Conservation (phyloP, 2,329 filamentous ascomycete genomes). For the Pyrenophora tritici-repentis region DNA sequence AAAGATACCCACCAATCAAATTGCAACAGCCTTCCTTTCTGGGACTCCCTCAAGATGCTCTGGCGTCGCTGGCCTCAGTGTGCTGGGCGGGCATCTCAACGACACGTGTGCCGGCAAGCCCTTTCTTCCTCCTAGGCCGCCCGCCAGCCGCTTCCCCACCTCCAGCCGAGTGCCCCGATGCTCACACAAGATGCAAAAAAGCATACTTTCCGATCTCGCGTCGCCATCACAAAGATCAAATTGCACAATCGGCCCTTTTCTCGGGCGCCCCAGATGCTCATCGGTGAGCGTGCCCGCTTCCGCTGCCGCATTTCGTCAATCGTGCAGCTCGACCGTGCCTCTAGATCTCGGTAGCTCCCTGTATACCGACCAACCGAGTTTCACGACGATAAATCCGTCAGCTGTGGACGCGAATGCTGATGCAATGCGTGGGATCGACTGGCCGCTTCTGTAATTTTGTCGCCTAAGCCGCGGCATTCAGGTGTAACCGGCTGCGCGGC, state of each 20-base stretch:
- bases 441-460: constrained; percentile 4
- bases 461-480: background rate
- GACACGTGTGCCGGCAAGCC: background rate
- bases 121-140: background rate
- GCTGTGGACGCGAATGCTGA: background rate
- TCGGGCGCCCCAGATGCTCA: constrained; percentile 6
- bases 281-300: constrained; percentile 16
- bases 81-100: constrained; percentile 7
- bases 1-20: background rate
- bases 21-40: background rate
- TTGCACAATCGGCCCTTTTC: constrained; percentile 6
- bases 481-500: no score
- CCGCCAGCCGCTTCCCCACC: constrained; percentile 13
- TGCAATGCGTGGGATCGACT: constrained; percentile 3
- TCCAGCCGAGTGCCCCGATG: constrained; percentile 5
- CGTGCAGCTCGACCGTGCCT: constrained; percentile 9
- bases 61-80: background rate
- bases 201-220: constrained; percentile 9
- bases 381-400: constrained; percentile 6
- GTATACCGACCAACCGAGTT: constrained; percentile 9
- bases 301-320: constrained; percentile 18
- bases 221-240: constrained; percentile 7
- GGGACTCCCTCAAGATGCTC: no score
- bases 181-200: constrained; percentile 9
- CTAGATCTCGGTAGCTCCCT: constrained; percentile 16